phyloP scores from a whole-genome alignment of 78 protist genomes.

The Dictyostelium intermedium region DNA sequence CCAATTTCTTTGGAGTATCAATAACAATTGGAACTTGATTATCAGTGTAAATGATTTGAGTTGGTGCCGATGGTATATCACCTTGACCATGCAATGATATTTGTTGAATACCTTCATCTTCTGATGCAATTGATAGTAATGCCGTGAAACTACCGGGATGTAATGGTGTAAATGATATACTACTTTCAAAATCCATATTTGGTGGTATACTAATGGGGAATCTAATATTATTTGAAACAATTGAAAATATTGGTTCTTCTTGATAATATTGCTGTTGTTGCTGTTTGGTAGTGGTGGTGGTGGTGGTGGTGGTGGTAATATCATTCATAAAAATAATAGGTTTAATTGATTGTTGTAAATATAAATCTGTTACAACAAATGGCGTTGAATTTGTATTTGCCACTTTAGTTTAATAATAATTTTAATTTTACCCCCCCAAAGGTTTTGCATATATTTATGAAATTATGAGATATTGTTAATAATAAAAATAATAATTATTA shows the following conservation, averaged over 20 bases:
- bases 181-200: slow-evolving; percentile 35
- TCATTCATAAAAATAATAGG: not conserved
- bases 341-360: slow-evolving; percentile 44
- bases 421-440: too few relatives aligned
- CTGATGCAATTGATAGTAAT: slow-evolving; percentile 20
- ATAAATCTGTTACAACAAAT: slow-evolving; percentile 31
- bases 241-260: slow-evolving; percentile 20
- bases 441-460: too few relatives aligned
- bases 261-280: slow-evolving; percentile 30
- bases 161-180: slow-evolving; percentile 50
- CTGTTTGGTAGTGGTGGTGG: not conserved
- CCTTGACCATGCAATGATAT: slow-evolving; percentile 70
- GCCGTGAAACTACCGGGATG: slow-evolving; percentile 57
- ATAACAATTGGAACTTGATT: slow-evolving; percentile 47
- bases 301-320: not conserved
- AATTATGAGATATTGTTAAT: too few relatives aligned
- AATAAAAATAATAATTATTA: not conserved
- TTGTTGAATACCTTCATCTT: slow-evolving; percentile 38
- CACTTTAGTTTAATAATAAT: slow-evolving; percentile 7
- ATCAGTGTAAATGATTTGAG: slow-evolving; percentile 57
- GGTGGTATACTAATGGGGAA: slow-evolving; percentile 48
- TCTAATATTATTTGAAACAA: not conserved
- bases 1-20: slow-evolving; percentile 12
- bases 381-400: slow-evolving; percentile 15
- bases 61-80: slow-evolving; percentile 50